Percentiles rank a stretch among this genome's conserved stretches.
These are phyloP conservation scores for Eucalyptus tenuipes DNA, from an alignment of 345 rosid species.

Conservation along the genomic window DNA sequence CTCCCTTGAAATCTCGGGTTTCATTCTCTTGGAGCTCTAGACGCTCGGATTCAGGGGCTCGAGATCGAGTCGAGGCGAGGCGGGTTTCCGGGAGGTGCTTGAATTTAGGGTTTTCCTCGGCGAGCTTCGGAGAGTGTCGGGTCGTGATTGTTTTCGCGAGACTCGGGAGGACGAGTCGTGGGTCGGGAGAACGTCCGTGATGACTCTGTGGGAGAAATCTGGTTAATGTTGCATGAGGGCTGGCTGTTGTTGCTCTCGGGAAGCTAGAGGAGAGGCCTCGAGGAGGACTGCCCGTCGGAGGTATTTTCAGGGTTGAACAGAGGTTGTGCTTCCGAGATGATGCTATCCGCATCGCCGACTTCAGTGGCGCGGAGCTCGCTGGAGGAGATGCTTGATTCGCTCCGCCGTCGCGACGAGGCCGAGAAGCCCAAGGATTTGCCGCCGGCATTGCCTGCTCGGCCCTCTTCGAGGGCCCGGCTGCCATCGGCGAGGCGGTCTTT, in stretches of 20 bases:
- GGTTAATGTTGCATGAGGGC: background rate
- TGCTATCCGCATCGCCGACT: constrained; percentile 72
- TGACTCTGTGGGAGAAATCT: background rate
- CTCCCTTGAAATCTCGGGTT: background rate
- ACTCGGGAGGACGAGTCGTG: background rate
- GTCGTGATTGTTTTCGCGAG: background rate
- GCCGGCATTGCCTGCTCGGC: constrained; percentile 88
- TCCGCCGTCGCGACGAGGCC: constrained; percentile 54
- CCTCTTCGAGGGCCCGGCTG: constrained; percentile 68
- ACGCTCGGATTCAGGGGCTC: background rate
- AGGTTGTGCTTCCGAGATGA: constrained; percentile 15
- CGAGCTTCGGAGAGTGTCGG: background rate
- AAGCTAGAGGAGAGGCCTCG: background rate
- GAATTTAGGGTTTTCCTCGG: background rate
- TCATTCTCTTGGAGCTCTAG: background rate
- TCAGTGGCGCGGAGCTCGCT: constrained; percentile 67
- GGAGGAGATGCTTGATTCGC: constrained; percentile 91
- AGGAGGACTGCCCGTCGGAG: background rate
- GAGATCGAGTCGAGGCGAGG: background rate
- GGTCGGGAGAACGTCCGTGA: background rate
- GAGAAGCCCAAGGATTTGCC: constrained; percentile 74
- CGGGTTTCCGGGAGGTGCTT: background rate
- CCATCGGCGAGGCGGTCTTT: constrained; percentile 72
- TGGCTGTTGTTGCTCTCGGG: background rate
- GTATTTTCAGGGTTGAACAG: background rate